Base-by-base conservation (phyloP, 306 rosid genomes). In the Vicia sativa region DNA sequence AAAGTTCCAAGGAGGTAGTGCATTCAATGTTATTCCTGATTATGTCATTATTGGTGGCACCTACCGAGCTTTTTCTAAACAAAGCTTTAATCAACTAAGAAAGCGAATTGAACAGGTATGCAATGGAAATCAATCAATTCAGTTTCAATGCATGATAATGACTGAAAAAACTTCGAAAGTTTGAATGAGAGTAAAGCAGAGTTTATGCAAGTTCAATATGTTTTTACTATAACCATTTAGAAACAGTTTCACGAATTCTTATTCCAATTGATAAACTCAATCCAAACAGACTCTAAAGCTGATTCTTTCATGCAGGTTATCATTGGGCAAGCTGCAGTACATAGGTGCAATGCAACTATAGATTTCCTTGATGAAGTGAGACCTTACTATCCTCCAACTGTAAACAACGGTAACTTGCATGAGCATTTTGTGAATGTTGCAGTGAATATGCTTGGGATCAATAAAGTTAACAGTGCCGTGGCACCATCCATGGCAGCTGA, bases 21-120 rank as follows among this genome's bases (percentile, higher is more conserved):
- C 99, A 21, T 85, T 87, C 76, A 93, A 93, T 72, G 90, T 93
- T 44, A 93, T 93, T 79, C 97, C 99, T 25, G 97, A 93, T 79
- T 85, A 86, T 67, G 95, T 93, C 66, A 80, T 84, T 11, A 82
- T 93, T 59, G 96, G 95, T 21, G 99, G 99, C 74, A 88, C 99
- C 54, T 88, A 88, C 81, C 86, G 92, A 46, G 89, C 89, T 59
- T 84, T 93, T 72, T 76, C 87, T 29, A 76, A 58, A 71, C 73
- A 83, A 65, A 84, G 80, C 71, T 66, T 90, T n/a, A 2, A 57
- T 57, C 84, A 81, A 57, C 86, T 90, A 23, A 78, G 58, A 71
- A 77, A 67, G 42, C 87, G 92, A 7, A 85, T 93, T 72, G 75
- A 83, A 73, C 75, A 90, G 95, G 99, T 90, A 76, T 48, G 48